Conservation (phyloP, 2,329 filamentous ascomycete species). For the Achaetomium macrosporum region DNA sequence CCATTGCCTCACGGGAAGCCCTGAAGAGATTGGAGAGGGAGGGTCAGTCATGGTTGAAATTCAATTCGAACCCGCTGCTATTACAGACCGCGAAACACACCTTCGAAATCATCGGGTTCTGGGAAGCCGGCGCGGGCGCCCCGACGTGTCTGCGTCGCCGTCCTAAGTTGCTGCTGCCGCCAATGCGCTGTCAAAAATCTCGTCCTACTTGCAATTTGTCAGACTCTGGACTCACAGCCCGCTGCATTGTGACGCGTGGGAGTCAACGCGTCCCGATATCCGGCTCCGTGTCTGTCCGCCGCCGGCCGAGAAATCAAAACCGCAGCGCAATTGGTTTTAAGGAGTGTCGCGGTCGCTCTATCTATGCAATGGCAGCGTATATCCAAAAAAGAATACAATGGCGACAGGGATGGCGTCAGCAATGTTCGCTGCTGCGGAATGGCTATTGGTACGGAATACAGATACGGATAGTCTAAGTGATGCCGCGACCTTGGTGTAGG, state of each 20-base stretch:
- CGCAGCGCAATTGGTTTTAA: not conserved
- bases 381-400: too few species aligned
- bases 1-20: conserved; percentile 88
- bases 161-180: conserved; percentile 20
- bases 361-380: not conserved
- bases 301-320: not conserved
- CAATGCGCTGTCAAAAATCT: not conserved
- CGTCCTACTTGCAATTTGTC: not conserved
- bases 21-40: conserved; percentile 41
- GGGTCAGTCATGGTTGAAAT: not conserved
- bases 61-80: not conserved
- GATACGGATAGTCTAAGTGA: too few species aligned
- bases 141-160: conserved; percentile 45
- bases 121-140: conserved; percentile 51
- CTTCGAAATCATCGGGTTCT: conserved; percentile 59
- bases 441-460: too few species aligned
- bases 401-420: not conserved
- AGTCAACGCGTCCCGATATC: not conserved
- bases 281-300: not conserved
- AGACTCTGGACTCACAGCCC: conserved; percentile 6
- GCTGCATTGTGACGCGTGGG: conserved; percentile 12
- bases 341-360: not conserved
- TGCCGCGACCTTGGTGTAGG: too few species aligned
- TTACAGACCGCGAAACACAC: not conserved
- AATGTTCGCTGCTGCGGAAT: too few species aligned